Base-by-base conservation (phyloP, 2,329 filamentous ascomycete genomes). In the Fusarium denticulatum region DNA sequence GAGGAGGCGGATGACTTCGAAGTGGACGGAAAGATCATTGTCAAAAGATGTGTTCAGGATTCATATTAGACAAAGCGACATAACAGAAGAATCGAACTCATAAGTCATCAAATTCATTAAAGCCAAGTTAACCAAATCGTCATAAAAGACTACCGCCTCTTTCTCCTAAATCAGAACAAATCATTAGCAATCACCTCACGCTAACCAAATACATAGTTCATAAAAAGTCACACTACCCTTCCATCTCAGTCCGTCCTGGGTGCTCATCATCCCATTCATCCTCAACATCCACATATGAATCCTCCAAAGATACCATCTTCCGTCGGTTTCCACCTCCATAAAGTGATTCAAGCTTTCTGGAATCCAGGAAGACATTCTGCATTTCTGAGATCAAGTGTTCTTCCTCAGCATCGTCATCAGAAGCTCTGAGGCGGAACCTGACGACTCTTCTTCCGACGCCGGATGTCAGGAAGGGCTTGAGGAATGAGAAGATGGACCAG, bases 211-310 rank as follows among this genome's bases (percentile, higher is more conserved):
- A 43, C 49, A n/a, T 30, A 30, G 16, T 16, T 55, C 34, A 22
- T 40, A 55, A 55, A n/a, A 43, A 30, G n/a, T 28, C 15, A n/a
- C 40, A 32, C 43, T 47, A 71, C 20, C 57, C 72, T 45, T 74
- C 72, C 72, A 74, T 74, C 71, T 74, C 72, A 16, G 65, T 73
- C 6, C 69, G 40, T 1, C 64, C 60, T 0, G 57, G 52, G 7
- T 72, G 49, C 13, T 72, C 72, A 22, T 72, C 71, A 16, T 74
- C 72, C 72, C 72, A 74, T 14, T 69, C 71, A 57, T 73, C 72
- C 24, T 74, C 72, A 39, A 73, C 71, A 26, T 74, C 72, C 18
- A 73, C 68, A 45, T 69, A 74, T 16, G 47, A 50, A 11, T 70
- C 72, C 40, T 74, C 71, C 13, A 72, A 15, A 1, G 64, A 68